Evolutionary conservation across 2,329 filamentous ascomycete genomes (phyloP).

Genomic region (Seiridium cupressi): DNA sequence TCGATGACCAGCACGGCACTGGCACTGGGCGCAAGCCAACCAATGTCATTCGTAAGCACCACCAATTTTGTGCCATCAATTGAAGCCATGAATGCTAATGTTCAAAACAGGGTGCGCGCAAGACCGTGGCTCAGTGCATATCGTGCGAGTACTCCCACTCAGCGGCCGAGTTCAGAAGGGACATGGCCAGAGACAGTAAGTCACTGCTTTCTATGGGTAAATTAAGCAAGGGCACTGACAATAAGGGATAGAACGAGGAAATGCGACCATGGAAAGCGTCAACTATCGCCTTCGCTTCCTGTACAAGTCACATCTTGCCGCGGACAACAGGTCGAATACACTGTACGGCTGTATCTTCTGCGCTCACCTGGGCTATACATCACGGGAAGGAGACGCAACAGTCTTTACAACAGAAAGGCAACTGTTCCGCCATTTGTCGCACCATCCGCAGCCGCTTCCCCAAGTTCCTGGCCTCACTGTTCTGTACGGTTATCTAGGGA

Average conservation of each 20-base stretch:
- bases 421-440: constrained; percentile 36
- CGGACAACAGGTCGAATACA: constrained; percentile 25
- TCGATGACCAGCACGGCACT: not conserved
- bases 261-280: constrained; percentile 25
- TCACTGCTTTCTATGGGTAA: not conserved
- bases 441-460: constrained; percentile 38
- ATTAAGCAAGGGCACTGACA: not conserved
- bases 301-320: constrained; percentile 40
- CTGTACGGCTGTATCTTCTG: constrained; percentile 34
- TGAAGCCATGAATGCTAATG: not conserved
- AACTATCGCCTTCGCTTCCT: constrained; percentile 38
- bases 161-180: constrained; percentile 11
- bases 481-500: constrained; percentile 29
- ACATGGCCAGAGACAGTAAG: constrained; percentile 16
- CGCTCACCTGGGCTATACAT: constrained; percentile 28
- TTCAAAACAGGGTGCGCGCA: constrained; percentile 1
- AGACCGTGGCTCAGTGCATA: constrained; percentile 20
- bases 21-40: not conserved
- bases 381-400: constrained; percentile 39
- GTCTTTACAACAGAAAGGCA: constrained; percentile 35
- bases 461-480: constrained; percentile 33
- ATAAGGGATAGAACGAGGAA: not conserved
- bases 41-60: constrained; percentile 10
- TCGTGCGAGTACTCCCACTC: constrained; percentile 20
- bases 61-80: not conserved